Percentiles rank a stretch among this genome's conserved stretches.
phyloP scores from a whole-genome alignment of 2,329 filamentous ascomycete species.

The Amesomyces nigricolor region DNA sequence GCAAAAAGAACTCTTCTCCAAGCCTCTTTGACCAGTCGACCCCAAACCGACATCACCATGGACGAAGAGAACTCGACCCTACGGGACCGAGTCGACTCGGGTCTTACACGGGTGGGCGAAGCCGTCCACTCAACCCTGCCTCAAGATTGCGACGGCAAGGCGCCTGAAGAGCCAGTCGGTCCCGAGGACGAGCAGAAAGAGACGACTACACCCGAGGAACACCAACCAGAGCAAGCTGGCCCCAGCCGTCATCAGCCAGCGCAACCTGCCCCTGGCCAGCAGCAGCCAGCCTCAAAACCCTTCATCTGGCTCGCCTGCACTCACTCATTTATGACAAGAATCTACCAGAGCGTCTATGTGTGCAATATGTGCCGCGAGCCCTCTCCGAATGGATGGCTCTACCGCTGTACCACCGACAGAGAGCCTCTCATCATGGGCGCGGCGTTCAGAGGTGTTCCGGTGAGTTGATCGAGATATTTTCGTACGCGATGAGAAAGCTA shows the following conservation, averaged over 20 bases:
- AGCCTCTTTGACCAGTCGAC: not conserved
- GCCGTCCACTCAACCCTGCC: no score
- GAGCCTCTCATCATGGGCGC: conserved; percentile 38
- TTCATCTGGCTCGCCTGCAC: conserved; percentile 45
- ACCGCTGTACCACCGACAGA: conserved; percentile 63
- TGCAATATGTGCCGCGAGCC: conserved; percentile 55
- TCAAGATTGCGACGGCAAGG: no score
- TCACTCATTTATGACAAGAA: conserved; percentile 61
- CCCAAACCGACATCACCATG: not conserved
- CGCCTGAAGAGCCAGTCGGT: no score
- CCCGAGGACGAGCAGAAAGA: no score
- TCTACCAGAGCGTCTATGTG: conserved; percentile 47
- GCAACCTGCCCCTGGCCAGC: not conserved
- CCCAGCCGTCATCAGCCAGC: not conserved
- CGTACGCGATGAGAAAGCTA: conserved; percentile 8
- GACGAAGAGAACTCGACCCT: not conserved
- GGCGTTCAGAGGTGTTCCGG: conserved; percentile 18
- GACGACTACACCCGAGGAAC: not conserved
- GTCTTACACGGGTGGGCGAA: no score
- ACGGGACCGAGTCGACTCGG: no score
- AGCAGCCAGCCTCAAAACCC: not conserved
- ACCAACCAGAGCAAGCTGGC: not conserved
- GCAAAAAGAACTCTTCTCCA: no score
- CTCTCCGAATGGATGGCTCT: conserved; percentile 65
- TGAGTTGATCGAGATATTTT: conserved; percentile 7